phyloP scores from a whole-genome alignment of 2,329 filamentous ascomycete genomes.

The Exophiala bonariae region DNA sequence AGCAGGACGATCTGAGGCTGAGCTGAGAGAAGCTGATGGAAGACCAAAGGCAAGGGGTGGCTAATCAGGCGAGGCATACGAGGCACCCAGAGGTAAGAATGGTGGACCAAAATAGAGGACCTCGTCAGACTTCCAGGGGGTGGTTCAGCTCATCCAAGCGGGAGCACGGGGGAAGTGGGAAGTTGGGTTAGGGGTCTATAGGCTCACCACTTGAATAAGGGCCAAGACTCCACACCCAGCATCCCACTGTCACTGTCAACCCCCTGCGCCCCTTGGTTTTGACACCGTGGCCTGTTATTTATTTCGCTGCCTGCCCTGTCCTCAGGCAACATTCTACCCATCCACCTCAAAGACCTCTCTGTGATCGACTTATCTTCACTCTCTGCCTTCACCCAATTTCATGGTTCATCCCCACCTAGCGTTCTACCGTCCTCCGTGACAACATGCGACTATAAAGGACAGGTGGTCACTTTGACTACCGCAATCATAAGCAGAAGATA shows the following conservation, averaged over 20 bases:
- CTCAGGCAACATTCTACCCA: too few species aligned
- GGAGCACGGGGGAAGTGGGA: too few species aligned
- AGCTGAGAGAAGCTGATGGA: slow-evolving; percentile 14
- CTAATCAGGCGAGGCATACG: too few species aligned
- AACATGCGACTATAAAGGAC: slow-evolving; percentile 25
- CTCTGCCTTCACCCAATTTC: slow-evolving; percentile 6
- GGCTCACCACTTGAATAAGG: too few species aligned
- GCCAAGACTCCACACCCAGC: too few species aligned
- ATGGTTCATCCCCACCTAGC: slow-evolving; percentile 18
- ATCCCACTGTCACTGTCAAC: too few species aligned
- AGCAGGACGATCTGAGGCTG: too few species aligned
- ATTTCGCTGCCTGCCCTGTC: slow-evolving; percentile 21
- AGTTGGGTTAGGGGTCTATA: too few species aligned
- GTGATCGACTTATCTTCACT: slow-evolving; percentile 4
- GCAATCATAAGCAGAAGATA: neutral
- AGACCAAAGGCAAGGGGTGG: slow-evolving; percentile 16
- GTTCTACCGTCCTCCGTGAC: slow-evolving; percentile 11
- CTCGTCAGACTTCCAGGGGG: too few species aligned
- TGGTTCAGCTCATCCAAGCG: too few species aligned
- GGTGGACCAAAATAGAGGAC: too few species aligned
- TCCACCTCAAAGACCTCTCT: neutral
- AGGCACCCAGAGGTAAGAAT: too few species aligned
- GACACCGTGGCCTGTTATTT: slow-evolving; percentile 26
- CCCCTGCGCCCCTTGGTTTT: slow-evolving; percentile 10
- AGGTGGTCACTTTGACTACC: slow-evolving; percentile 24